Evolutionary conservation across 176 grass and related monocot genomes (phyloP).

Genomic region (Alloteropsis semialata): DNA sequence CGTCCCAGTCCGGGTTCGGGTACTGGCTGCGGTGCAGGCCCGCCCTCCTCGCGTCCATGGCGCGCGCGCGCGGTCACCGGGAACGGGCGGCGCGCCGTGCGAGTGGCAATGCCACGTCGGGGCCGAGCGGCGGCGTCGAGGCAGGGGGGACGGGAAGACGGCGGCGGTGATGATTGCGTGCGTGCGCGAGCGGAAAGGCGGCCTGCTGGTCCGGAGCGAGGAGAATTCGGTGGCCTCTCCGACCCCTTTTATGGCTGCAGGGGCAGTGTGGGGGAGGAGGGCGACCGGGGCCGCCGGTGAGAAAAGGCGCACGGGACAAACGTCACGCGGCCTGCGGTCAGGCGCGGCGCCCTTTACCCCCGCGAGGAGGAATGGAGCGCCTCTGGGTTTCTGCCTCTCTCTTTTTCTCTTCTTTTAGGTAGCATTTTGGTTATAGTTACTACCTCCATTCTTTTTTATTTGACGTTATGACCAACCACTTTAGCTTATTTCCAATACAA

Average conservation of each 20-base stretch:
- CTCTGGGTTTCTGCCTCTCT: background rate
- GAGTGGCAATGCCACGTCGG: background rate
- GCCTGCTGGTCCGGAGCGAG: background rate
- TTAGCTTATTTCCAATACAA: too few relatives aligned
- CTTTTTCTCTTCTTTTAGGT: background rate
- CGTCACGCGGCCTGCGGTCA: background rate
- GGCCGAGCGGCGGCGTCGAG: background rate
- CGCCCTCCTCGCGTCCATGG: conserved; percentile 44
- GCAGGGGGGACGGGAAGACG: background rate
- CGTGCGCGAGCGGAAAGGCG: conserved; percentile 16
- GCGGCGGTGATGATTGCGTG: conserved; percentile 13
- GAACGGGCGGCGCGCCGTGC: background rate
- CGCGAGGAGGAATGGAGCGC: background rate
- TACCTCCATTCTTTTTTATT: too few relatives aligned
- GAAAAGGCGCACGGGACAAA: background rate
- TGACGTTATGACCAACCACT: too few relatives aligned
- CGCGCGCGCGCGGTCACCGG: background rate
- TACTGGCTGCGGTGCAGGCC: background rate
- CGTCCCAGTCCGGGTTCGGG: conserved; percentile 22
- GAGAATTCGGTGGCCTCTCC: conserved; percentile 3
- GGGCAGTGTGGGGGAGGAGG: background rate
- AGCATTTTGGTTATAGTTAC: background rate
- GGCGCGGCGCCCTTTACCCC: too few relatives aligned
- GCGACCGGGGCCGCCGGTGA: conserved; percentile 32
- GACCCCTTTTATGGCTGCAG: conserved; percentile 5